These are phyloP conservation scores for Pyrenochaeta sp. DNA, from an alignment of 2,329 filamentous ascomycete species.

Conservation along the genomic window DNA sequence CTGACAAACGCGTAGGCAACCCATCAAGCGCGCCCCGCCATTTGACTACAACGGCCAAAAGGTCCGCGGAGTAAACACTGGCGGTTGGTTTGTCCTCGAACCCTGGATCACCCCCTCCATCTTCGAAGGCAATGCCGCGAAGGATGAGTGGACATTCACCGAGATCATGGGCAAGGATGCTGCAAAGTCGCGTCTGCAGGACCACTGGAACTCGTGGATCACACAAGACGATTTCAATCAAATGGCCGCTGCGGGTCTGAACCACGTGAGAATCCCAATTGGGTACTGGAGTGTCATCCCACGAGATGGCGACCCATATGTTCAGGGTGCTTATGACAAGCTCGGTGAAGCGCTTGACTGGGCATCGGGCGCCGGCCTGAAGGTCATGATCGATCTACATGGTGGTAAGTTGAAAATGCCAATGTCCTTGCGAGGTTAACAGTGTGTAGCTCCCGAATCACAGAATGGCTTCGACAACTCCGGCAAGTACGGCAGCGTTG, in stretches of 20 bases:
- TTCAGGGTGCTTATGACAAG: constrained; percentile 67
- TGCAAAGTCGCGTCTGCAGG: constrained; percentile 57
- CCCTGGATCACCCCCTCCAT: constrained; percentile 71
- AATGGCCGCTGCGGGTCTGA: constrained; percentile 66
- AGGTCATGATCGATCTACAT: constrained; percentile 74
- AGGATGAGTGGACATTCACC: constrained; percentile 67
- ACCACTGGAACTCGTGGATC: constrained; percentile 69
- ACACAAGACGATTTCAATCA: constrained; percentile 63
- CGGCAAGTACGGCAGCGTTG: constrained; percentile 59
- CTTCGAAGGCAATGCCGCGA: constrained; percentile 62
- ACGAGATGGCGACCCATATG: constrained; percentile 64
- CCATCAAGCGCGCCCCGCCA: constrained; percentile 44
- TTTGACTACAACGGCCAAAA: constrained; percentile 65
- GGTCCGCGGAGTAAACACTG: constrained; percentile 71
- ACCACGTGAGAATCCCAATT: constrained; percentile 71
- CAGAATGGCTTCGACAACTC: constrained; percentile 76
- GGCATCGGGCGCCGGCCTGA: constrained; percentile 66
- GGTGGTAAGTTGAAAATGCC: constrained; percentile 59
- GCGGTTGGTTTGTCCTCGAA: constrained; percentile 71
- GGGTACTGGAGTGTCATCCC: constrained; percentile 71
- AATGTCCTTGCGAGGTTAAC: constrained; percentile 6
- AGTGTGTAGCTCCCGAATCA: constrained; percentile 61
- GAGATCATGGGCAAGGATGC: constrained; percentile 59
- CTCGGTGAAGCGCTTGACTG: constrained; percentile 67
- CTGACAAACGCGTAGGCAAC: constrained; percentile 21